phyloP scores from a whole-genome alignment of 345 rosid genomes.

The Leavenworthia alabamica region DNA sequence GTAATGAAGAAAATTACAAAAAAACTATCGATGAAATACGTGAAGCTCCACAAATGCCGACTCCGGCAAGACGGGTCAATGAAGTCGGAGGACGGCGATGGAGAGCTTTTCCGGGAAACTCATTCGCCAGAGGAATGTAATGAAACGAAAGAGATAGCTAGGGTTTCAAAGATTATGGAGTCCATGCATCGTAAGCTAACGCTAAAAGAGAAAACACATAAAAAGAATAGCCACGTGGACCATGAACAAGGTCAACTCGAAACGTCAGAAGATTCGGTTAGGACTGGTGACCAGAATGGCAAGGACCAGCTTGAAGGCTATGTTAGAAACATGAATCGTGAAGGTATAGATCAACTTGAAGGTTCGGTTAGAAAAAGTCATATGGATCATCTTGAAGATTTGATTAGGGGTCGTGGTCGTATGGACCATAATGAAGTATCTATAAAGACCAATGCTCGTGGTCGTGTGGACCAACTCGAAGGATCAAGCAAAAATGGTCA shows the following conservation, averaged over 20 bases:
- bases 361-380: slow-evolving; percentile 8
- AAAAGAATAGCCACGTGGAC: slow-evolving; percentile 6
- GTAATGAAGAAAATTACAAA: slow-evolving; percentile 31
- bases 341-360: slow-evolving; percentile 6
- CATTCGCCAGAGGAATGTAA: not conserved
- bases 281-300: slow-evolving; percentile 2
- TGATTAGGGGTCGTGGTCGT: slow-evolving; percentile 23
- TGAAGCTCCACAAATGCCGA: slow-evolving; percentile 23
- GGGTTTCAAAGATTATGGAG: slow-evolving; percentile 24
- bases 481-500: slow-evolving; percentile 6
- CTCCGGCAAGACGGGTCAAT: slow-evolving; percentile 17
- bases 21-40: slow-evolving; percentile 24
- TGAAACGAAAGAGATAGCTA: slow-evolving; percentile 14
- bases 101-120: slow-evolving; percentile 1
- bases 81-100: slow-evolving; percentile 15
- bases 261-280: slow-evolving; percentile 8
- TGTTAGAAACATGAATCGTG: not conserved
- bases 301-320: slow-evolving; percentile 8
- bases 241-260: slow-evolving; percentile 1
- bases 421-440: slow-evolving; percentile 3
- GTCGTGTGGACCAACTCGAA: slow-evolving; percentile 5
- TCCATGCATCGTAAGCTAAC: slow-evolving; percentile 29
- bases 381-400: slow-evolving; percentile 29
- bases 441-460: not conserved
- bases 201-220: slow-evolving; percentile 18